phyloP scores from a whole-genome alignment of 2,329 filamentous ascomycete species.

The Pyrenophora seminiperda region DNA sequence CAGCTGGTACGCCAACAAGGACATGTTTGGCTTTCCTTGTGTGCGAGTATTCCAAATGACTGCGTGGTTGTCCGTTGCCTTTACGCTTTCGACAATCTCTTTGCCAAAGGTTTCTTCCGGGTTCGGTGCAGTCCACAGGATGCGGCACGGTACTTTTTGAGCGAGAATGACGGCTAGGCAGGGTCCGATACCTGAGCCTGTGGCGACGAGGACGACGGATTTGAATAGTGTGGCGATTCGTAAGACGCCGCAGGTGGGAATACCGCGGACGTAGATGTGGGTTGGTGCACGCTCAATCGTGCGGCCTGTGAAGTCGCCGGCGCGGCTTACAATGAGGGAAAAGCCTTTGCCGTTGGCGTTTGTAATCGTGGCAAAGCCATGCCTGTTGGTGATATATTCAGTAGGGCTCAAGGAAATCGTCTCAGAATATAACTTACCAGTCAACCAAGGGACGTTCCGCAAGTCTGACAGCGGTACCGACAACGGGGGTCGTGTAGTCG shows the following conservation, averaged over 20 bases:
- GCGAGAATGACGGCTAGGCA: conserved; percentile 60
- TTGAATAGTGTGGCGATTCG: conserved; percentile 45
- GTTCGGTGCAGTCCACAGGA: conserved; percentile 72
- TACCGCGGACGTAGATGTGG: conserved; percentile 45
- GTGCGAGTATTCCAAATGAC: conserved; percentile 70
- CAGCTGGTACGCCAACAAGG: conserved; percentile 61
- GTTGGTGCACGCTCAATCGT: conserved; percentile 40
- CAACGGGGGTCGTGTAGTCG: conserved; percentile 41
- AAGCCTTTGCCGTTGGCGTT: conserved; percentile 39
- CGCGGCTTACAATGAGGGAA: conserved; percentile 45
- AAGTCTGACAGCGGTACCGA: conserved; percentile 41
- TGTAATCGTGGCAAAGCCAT: conserved; percentile 49
- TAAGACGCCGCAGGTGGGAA: conserved; percentile 44
- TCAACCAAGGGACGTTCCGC: conserved; percentile 40
- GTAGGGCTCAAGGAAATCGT: not conserved
- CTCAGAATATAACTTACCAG: conserved; percentile 16
- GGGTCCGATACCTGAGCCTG: conserved; percentile 47
- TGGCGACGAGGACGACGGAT: conserved; percentile 46
- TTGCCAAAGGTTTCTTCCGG: conserved; percentile 69
- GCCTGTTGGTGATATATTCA: conserved; percentile 10
- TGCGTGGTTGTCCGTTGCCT: conserved; percentile 64
- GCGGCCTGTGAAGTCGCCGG: conserved; percentile 47
- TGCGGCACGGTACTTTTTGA: conserved; percentile 57
- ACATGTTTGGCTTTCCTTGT: conserved; percentile 67
- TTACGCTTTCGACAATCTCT: conserved; percentile 63